Evolutionary conservation across 352 stramenopile species (phyloP), one percentile per base, ranked within the genome.

Genomic region (Pythium sukuiense): DNA sequence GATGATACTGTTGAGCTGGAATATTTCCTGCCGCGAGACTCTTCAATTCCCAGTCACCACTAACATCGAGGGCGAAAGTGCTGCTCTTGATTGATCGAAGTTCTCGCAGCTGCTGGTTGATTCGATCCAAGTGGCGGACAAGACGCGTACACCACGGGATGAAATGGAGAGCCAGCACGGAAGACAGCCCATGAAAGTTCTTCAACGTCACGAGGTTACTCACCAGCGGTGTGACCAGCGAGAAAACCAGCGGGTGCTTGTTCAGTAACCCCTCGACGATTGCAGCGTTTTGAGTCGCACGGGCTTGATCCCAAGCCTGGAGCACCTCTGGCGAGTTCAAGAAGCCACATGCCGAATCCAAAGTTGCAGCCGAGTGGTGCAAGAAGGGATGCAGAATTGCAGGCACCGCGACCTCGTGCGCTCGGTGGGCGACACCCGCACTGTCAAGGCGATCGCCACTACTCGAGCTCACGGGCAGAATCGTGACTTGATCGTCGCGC

Each of bases 11-110:
- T 53, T 96, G 88, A 20, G 88, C 88, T 33, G 88, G 88, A 49
- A 96, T 96, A 30, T 87, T 96, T 4, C 86, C 88, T 33, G 88
- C 79, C 30, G 88, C 88, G 80, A 94, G 90, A 59, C 86, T 95
- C 52, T 93, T 96, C 29, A 96, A 68, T 69, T 96, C 88, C 88
- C 88, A 96, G 55, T 94, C 87, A 35, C 88, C 88, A 58, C 71
- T 84, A 30, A 96, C 79, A 27, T 83, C 80, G n/a, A 95, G 59
- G 8, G 79, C 67, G 46, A 92, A 68, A 18, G 83, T 72, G 26
- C 72, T 70, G 14, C 59, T 65, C 66, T 63, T 80, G 45, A 58
- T 63, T 32, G 20, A 71, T 63, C 41, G 63, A 46, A 48, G 49
- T 63, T 73, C 78, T 33, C 77, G 72, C 59, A 92, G 61, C 20